Base-by-base conservation (phyloP, 2,329 filamentous ascomycete genomes). In the Leptodontidium sp. region DNA sequence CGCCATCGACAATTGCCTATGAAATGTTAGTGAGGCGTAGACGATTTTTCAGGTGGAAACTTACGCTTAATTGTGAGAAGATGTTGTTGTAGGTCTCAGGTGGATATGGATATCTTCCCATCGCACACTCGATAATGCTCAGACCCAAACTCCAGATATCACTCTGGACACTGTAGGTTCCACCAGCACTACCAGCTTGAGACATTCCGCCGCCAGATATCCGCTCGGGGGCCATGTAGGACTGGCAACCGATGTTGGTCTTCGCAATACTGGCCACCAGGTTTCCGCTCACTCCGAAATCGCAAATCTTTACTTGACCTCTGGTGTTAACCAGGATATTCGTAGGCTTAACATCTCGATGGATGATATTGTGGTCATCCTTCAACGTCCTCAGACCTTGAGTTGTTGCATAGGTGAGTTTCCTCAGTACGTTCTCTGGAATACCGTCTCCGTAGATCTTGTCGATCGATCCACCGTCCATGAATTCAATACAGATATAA, bases 401-500 rank as follows among this genome's bases (percentile, higher is more conserved):
- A 7, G 96, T 89, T 0, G 96, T 98, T 24, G 92, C 91, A 72
- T 96, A 88, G 0, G 95, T 94, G 72, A 99, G 96, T 79, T 98
- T 98, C 65, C 90, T 89, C 63, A 99, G 83, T 0, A 99, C 90
- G 52, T 88, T 88, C 79, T 99, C 96, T 0, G 96, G 94, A 11
- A 99, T 91, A 55, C 96, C 96, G 69, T 94, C 93, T 12, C 87
- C 87, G 79, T 99, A 99, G 14, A 99, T 83, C 80, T 98, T 98
- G 84, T 99, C 96, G 77, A 98, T 94, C 47, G 94, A 98, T 8
- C 96, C 96, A 58, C 96, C 96, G 78, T 99, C 94, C 96, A 99
- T 99, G 81, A 94, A 97, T 81, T 99, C 96, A 80, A 99, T 97
- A 82, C 96, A 99, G 80, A 99, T 98, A 81, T 99, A 99, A 1